Evolutionary conservation across 2,329 filamentous ascomycete genomes (phyloP).

Genomic region (Penicillium capsulatum): DNA sequence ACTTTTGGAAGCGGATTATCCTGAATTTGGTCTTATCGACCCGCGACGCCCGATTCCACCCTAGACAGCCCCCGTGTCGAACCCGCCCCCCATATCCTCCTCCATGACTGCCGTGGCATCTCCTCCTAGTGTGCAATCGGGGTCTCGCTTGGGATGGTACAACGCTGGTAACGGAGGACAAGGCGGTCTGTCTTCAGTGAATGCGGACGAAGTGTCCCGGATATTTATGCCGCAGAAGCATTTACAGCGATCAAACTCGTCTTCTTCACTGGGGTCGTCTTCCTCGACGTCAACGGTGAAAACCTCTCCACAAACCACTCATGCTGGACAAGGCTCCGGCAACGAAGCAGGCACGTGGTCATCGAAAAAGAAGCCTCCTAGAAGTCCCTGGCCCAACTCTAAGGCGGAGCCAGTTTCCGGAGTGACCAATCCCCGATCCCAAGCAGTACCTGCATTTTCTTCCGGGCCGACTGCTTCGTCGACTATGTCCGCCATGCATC

Average conservation of each 20-base stretch:
- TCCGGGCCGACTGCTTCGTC: conserved; percentile 58
- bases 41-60: conserved; percentile 11
- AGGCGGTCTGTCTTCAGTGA: conserved; percentile 66
- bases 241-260: conserved; percentile 82
- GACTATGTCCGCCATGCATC: conserved; percentile 60
- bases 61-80: conserved; percentile 13
- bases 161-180: conserved; percentile 52
- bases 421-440: conserved; percentile 58
- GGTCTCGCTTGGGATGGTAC: conserved; percentile 59
- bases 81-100: conserved; percentile 24
- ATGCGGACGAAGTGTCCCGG: conserved; percentile 75
- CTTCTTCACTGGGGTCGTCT: conserved; percentile 68
- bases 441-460: conserved; percentile 56
- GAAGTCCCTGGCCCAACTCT: conserved; percentile 60
- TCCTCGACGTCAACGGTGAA: conserved; percentile 52
- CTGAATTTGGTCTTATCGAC: neutral
- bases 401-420: conserved; percentile 64
- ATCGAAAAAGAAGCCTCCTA: conserved; percentile 46
- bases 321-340: conserved; percentile 37
- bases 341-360: conserved; percentile 39
- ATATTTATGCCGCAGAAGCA: conserved; percentile 89
- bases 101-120: conserved; percentile 65
- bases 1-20: neutral
- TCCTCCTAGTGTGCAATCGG: conserved; percentile 60
- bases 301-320: conserved; percentile 32